Percentiles rank a stretch among this genome's conserved stretches.
phyloP scores from a whole-genome alignment of 306 rosid species.

The Dryas octopetala region DNA sequence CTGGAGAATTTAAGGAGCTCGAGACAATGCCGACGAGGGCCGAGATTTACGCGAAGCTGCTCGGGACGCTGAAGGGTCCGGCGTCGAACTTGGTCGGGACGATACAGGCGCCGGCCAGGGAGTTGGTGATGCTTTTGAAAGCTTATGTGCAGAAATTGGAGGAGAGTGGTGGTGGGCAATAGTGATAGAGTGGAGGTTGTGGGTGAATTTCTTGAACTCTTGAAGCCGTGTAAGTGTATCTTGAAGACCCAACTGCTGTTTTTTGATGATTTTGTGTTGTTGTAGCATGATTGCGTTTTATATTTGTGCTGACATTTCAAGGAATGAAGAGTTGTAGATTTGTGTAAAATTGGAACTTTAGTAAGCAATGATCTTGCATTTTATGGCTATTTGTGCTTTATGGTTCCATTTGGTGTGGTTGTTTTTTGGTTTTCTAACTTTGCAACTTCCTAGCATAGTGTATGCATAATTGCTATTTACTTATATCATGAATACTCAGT shows the following conservation, averaged over 20 bases:
- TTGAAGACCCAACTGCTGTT: neutral
- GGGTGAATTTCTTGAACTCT: too few relatives aligned
- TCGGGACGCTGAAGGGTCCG: conserved; percentile 68
- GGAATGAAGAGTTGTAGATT: conserved; percentile 18
- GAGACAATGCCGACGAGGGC: conserved; percentile 78
- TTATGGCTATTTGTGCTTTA: neutral
- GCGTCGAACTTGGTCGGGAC: conserved; percentile 70
- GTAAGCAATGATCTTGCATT: conserved; percentile 10
- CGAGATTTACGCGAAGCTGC: conserved; percentile 71
- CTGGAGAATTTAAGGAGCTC: conserved; percentile 62
- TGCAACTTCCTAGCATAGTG: neutral
- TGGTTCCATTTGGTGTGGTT: neutral
- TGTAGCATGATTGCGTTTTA: neutral
- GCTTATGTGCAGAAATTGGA: conserved; percentile 79
- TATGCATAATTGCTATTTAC: neutral
- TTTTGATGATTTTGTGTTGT: conserved; percentile 4
- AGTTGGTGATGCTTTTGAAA: conserved; percentile 63
- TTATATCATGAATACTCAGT: neutral
- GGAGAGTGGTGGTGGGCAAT: conserved; percentile 43
- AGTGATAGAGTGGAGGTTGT: conserved; percentile 2
- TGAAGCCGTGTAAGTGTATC: conserved; percentile 12
- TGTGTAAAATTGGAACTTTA: conserved; percentile 15
- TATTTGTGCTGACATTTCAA: neutral
- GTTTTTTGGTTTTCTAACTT: neutral
- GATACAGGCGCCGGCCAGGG: conserved; percentile 86